Conservation (phyloP, 139 green algal genomes). For the Protoeuglena noctilucae region DNA sequence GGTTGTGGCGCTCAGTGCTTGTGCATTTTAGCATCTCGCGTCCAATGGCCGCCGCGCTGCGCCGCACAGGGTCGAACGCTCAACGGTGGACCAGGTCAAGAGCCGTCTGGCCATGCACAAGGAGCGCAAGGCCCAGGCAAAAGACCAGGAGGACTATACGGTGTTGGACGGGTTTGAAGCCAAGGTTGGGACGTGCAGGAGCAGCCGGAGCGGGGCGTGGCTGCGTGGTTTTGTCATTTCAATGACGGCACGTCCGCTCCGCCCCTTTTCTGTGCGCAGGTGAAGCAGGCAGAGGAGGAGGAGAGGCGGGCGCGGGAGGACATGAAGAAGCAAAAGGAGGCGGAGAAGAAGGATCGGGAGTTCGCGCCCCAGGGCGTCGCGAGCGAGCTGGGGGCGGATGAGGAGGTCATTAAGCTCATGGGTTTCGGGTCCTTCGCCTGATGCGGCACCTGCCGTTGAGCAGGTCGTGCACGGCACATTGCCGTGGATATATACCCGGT, state of each 20-base stretch:
- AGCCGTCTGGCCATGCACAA: constrained; percentile 24
- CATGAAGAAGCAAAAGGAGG: constrained; percentile 5
- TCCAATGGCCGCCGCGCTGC: not conserved
- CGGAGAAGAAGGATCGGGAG: constrained; percentile 26
- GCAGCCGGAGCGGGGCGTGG: constrained; percentile 20
- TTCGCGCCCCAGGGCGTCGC: constrained; percentile 22
- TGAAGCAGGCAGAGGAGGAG: constrained; percentile 29
- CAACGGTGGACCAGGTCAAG: constrained; percentile 16
- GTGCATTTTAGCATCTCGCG: not conserved
- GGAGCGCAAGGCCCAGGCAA: constrained; percentile 35
- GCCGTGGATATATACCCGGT: too few relatives aligned
- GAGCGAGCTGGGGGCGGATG: constrained; percentile 41
- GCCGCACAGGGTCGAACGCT: not conserved
- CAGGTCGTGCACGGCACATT: too few relatives aligned
- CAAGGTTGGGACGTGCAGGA: not conserved
- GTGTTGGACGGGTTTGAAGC: constrained; percentile 9
- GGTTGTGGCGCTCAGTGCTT: constrained; percentile 39
- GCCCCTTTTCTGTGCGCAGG: not conserved
- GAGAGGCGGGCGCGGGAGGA: constrained; percentile 22
- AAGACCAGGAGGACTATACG: constrained; percentile 3
- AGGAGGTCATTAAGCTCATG: constrained; percentile 79
- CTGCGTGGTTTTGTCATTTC: constrained; percentile 21
- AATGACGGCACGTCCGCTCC: not conserved
- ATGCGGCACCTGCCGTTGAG: too few relatives aligned
- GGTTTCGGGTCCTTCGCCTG: constrained; percentile 85